phyloP scores from a whole-genome alignment of 2,329 filamentous ascomycete species.

The Pyrenochaeta sp. region DNA sequence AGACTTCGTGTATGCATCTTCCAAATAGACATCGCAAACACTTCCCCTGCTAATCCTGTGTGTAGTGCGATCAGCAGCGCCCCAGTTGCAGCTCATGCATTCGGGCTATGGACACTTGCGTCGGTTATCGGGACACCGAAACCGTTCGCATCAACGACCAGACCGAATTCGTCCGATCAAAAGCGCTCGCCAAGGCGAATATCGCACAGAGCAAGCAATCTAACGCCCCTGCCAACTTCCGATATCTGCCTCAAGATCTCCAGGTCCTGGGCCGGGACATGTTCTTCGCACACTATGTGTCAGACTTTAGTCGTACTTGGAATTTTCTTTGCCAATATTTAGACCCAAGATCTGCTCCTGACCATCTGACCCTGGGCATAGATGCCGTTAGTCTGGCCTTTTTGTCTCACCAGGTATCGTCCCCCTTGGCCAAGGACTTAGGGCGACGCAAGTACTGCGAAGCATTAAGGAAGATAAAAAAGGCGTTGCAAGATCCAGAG shows the following conservation, averaged over 20 bases:
- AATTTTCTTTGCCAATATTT: conserved; percentile 30
- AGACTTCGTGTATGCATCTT: conserved; percentile 16
- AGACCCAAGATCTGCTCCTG: conserved; percentile 16
- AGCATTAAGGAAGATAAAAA: conserved; percentile 32
- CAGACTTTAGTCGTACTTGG: conserved; percentile 35
- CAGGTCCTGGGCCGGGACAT: conserved; percentile 26
- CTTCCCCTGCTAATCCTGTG: neutral
- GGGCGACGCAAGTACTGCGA: conserved; percentile 32
- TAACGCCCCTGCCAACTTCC: conserved; percentile 3
- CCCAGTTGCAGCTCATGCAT: conserved; percentile 32
- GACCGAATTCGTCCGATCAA: conserved; percentile 28
- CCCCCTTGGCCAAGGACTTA: conserved; percentile 22
- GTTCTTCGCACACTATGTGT: conserved; percentile 37
- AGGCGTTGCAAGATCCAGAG: conserved; percentile 20
- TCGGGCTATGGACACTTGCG: conserved; percentile 24
- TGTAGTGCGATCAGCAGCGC: conserved; percentile 35
- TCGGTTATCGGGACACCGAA: conserved; percentile 35
- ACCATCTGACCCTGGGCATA: conserved; percentile 33
- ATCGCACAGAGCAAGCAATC: neutral
- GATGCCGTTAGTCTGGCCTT: conserved; percentile 42
- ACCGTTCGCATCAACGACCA: conserved; percentile 34
- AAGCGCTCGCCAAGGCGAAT: conserved; percentile 11
- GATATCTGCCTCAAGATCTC: conserved; percentile 24
- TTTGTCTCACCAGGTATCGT: conserved; percentile 28
- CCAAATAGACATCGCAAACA: neutral